Evolutionary conservation across 164 flowering plant species (phyloP).

Genomic region (Umbilicus rupestris): DNA sequence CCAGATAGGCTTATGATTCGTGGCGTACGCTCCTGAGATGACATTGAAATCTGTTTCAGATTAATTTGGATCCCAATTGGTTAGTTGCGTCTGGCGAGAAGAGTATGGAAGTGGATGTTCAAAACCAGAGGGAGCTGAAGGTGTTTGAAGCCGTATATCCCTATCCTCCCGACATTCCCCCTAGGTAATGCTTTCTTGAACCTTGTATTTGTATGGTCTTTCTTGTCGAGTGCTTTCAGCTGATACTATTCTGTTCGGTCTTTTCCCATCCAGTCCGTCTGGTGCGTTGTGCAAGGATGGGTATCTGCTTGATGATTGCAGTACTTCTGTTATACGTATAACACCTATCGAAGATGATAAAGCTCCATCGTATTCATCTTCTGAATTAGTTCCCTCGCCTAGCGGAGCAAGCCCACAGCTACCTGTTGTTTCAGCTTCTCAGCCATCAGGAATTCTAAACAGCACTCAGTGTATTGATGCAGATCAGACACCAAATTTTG

Average conservation of each 20-base stretch:
- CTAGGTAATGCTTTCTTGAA: conserved; percentile 34
- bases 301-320: conserved; percentile 20
- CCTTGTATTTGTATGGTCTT: too few species aligned
- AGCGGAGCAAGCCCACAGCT: conserved; percentile 8
- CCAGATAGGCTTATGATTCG: background rate
- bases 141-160: conserved; percentile 92
- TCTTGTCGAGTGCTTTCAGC: background rate
- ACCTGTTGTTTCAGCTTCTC: background rate
- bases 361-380: conserved; percentile 19
- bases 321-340: conserved; percentile 44
- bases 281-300: conserved; percentile 25
- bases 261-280: conserved; percentile 44
- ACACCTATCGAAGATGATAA: conserved; percentile 92
- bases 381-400: too few species aligned
- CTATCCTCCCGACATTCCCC: conserved; percentile 73
- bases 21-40: too few species aligned
- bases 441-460: background rate
- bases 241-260: background rate
- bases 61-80: conserved; percentile 48
- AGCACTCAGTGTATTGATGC: background rate
- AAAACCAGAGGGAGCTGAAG: conserved; percentile 63
- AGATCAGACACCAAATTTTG: conserved; percentile 17
- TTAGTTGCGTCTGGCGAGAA: conserved; percentile 84
- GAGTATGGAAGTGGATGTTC: conserved; percentile 53
- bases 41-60: conserved; percentile 24